A percentile compares a stretch with the other conserved stretches of the same genome.
Conservation (phyloP, 2,329 filamentous ascomycete species). For the Sordariomycetes sp. region DNA sequence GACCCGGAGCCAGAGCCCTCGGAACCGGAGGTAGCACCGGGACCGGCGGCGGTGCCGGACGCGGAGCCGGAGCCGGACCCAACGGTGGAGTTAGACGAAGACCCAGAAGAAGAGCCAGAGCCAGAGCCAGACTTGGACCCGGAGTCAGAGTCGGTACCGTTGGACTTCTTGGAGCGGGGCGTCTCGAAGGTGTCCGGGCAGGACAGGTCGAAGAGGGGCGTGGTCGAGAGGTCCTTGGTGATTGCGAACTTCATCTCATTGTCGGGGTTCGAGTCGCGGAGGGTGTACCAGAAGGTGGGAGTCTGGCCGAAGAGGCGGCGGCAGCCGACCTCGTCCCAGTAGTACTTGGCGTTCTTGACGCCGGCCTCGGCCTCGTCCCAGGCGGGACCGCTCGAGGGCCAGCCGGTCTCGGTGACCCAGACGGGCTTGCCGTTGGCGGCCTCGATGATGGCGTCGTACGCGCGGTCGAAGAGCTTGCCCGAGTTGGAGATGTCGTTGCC, state of each 20-base stretch:
- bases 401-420: constrained; percentile 88
- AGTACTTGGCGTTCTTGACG: constrained; percentile 56
- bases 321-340: constrained; percentile 71
- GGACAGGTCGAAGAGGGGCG: constrained; percentile 49
- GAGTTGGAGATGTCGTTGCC: constrained; percentile 52
- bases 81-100: background rate
- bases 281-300: constrained; percentile 66
- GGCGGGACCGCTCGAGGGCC: constrained; percentile 59
- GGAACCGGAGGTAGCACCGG: background rate
- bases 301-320: constrained; percentile 42
- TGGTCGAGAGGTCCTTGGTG: constrained; percentile 39
- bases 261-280: constrained; percentile 50
- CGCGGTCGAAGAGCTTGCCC: constrained; percentile 53
- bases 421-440: constrained; percentile 55
- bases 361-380: constrained; percentile 50
- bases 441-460: constrained; percentile 45
- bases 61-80: background rate
- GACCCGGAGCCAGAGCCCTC: too few relatives aligned
- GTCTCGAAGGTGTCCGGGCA: constrained; percentile 26
- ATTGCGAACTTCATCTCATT: constrained; percentile 59
- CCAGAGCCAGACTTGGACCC: background rate
- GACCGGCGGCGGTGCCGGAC: background rate
- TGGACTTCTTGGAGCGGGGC: background rate
- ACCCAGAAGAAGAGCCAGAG: background rate
- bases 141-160: constrained; percentile 1